Evolutionary conservation across 495 filamentous ascomycete genomes (phyloP).

Genomic region (Paragyromitra xinjiangensis): DNA sequence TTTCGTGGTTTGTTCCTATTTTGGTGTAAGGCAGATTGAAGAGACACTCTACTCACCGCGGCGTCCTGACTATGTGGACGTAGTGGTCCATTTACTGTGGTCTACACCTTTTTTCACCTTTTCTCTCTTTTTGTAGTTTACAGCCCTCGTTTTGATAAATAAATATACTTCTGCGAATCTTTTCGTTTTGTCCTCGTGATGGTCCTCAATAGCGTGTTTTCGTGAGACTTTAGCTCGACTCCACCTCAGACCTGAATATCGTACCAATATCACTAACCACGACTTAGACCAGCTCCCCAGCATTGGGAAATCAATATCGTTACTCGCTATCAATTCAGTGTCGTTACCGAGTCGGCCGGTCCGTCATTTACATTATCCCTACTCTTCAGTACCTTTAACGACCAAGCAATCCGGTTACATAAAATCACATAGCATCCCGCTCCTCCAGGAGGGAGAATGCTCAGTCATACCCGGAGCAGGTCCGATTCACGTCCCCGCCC

Average conservation of each 20-base stretch:
- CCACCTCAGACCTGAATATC: not conserved
- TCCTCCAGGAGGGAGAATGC: slow-evolving; percentile 19
- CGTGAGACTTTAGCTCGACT: not conserved
- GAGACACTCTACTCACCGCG: slow-evolving; percentile 56
- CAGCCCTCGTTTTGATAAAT: not conserved
- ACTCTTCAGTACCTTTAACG: not conserved
- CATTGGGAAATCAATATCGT: slow-evolving; percentile 8
- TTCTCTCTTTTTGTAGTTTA: not conserved
- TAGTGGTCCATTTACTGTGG: slow-evolving; percentile 53
- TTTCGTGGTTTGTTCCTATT: slow-evolving; percentile 56
- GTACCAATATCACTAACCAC: not conserved
- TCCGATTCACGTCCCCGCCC: slow-evolving; percentile 51
- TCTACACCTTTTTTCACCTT: slow-evolving; percentile 38
- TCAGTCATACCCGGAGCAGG: slow-evolving; percentile 16
- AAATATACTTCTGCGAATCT: not conserved
- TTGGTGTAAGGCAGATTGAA: slow-evolving; percentile 57
- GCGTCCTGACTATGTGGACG: slow-evolving; percentile 40
- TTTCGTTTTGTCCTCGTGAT: not conserved
- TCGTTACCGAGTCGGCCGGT: slow-evolving; percentile 1
- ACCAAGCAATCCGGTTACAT: slow-evolving; percentile 11
- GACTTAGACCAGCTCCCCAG: not conserved
- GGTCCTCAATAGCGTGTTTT: not conserved
- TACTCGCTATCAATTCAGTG: slow-evolving; percentile 19
- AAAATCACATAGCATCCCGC: slow-evolving; percentile 3
- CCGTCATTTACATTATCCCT: not conserved